A percentile compares a stretch with the other conserved stretches of the same genome.
Evolutionary conservation across 1,284 basidiomycete species (phyloP).

Genomic region (Apiotrichum domesticum): DNA sequence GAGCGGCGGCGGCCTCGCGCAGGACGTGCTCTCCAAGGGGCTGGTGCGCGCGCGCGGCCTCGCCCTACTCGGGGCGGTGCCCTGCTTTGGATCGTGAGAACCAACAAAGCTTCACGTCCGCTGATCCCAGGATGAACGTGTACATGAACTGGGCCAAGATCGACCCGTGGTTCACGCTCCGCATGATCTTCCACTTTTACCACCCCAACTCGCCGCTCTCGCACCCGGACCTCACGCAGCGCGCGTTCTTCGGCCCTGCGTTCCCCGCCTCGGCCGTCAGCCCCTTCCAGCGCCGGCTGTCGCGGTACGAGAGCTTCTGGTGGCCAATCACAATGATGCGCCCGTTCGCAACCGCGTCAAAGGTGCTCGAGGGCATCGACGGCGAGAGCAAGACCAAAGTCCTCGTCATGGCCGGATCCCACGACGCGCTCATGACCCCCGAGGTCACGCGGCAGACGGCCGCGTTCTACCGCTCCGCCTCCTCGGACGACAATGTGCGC

Average conservation of each 20-base stretch:
- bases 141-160: slow-evolving; percentile 9
- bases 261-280: slow-evolving; percentile 1
- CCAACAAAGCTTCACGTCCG: no score
- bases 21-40: slow-evolving; percentile 2
- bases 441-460: slow-evolving; percentile 5
- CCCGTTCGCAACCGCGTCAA: slow-evolving; percentile 3
- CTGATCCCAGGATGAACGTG: slow-evolving; percentile 5
- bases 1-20: slow-evolving; percentile 8
- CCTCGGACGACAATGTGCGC: background rate
- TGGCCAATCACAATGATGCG: slow-evolving; percentile 10
- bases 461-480: slow-evolving; percentile 4
- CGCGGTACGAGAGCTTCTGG: slow-evolving; percentile 10
- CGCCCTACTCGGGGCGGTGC: slow-evolving; percentile 5
- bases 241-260: slow-evolving; percentile 6
- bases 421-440: slow-evolving; percentile 13
- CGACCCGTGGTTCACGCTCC: slow-evolving; percentile 10
- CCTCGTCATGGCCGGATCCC: slow-evolving; percentile 7
- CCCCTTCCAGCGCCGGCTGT: slow-evolving; percentile 3
- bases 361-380: background rate
- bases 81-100: slow-evolving; percentile 10
- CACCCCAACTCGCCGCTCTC: slow-evolving; percentile 11
- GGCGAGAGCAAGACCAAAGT: background rate
- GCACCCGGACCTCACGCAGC: slow-evolving; percentile 5
- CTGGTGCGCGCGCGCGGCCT: background rate
- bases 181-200: slow-evolving; percentile 3